Conservation (phyloP, 345 rosid species). For the Euclidium syriacum region DNA sequence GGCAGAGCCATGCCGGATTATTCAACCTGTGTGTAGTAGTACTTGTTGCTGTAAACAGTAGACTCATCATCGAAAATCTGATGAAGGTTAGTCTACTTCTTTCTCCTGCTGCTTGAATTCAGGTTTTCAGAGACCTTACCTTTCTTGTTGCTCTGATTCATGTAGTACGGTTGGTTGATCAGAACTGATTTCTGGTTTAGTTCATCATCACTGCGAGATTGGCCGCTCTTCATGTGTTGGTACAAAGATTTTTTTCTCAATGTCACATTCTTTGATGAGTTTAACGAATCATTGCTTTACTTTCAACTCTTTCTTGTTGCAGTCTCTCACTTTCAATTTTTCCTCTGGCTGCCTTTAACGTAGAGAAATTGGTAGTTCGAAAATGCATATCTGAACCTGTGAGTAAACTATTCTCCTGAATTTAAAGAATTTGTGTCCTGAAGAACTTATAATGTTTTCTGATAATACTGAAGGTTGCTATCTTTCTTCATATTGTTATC, state of each 20-base stretch:
- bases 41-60: slow-evolving; percentile 92
- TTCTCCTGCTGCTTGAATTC: neutral
- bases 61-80: slow-evolving; percentile 89
- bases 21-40: slow-evolving; percentile 96
- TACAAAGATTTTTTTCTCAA: slow-evolving; percentile 16
- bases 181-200: slow-evolving; percentile 91
- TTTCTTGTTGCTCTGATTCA: slow-evolving; percentile 7
- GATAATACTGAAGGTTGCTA: slow-evolving; percentile 46
- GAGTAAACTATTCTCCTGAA: slow-evolving; percentile 29
- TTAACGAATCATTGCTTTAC: neutral
- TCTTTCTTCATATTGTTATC: slow-evolving; percentile 62
- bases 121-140: neutral
- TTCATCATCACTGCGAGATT: slow-evolving; percentile 78
- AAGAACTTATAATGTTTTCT: neutral
- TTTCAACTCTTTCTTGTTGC: slow-evolving; percentile 26
- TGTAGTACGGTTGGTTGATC: slow-evolving; percentile 97
- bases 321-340: slow-evolving; percentile 84
- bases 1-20: slow-evolving; percentile 98
- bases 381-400: slow-evolving; percentile 60
- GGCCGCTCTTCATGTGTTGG: slow-evolving; percentile 99
- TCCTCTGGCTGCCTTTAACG: slow-evolving; percentile 68
- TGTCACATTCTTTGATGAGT: neutral
- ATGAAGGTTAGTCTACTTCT: slow-evolving; percentile 66
- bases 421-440: neutral
- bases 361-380: slow-evolving; percentile 65